Conservation (phyloP, 106 monocot genomes). For the Posidonia australis region DNA sequence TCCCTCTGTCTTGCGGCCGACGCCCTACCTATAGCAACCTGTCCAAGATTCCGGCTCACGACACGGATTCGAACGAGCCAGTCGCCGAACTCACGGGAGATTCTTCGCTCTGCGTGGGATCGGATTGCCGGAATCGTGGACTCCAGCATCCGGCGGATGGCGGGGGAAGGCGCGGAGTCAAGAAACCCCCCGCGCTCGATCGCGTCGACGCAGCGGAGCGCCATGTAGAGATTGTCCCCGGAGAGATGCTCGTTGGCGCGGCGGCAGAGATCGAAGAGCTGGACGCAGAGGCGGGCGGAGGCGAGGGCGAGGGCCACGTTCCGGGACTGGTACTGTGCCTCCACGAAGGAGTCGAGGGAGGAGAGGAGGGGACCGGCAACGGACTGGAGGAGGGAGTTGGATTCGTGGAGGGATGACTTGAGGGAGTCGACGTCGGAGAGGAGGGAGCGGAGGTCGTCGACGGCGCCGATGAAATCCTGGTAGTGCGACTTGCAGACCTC, state of each 20-base stretch:
- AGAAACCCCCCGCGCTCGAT: slow-evolving; percentile 46
- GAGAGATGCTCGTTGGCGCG: slow-evolving; percentile 55
- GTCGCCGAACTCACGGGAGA: slow-evolving; percentile 68
- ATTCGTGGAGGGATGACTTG: slow-evolving; percentile 75
- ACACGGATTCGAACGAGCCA: slow-evolving; percentile 98
- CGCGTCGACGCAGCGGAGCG: slow-evolving; percentile 58
- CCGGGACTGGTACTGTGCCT: slow-evolving; percentile 41
- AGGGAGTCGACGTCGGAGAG: slow-evolving; percentile 83
- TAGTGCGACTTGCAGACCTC: slow-evolving; percentile 84
- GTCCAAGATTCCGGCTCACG: slow-evolving; percentile 72
- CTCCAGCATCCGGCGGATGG: slow-evolving; percentile 69
- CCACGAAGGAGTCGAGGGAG: slow-evolving; percentile 61
- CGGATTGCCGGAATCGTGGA: slow-evolving; percentile 63
- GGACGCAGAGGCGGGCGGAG: slow-evolving; percentile 36
- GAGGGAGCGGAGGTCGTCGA: slow-evolving; percentile 95
- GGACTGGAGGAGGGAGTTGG: slow-evolving; percentile 66
- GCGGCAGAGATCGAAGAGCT: slow-evolving; percentile 42
- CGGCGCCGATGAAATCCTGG: slow-evolving; percentile 95
- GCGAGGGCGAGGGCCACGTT: slow-evolving; percentile 50
- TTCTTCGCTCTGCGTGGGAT: slow-evolving; percentile 53
- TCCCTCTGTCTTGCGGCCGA: slow-evolving; percentile 85
- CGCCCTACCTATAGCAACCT: slow-evolving; percentile 82
- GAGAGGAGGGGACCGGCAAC: slow-evolving; percentile 54
- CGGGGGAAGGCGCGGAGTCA: slow-evolving; percentile 21
- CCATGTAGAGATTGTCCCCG: slow-evolving; percentile 49